Evolutionary conservation across 1,284 basidiomycete genomes (phyloP).

Genomic region (Leccinum cinnamomeum): DNA sequence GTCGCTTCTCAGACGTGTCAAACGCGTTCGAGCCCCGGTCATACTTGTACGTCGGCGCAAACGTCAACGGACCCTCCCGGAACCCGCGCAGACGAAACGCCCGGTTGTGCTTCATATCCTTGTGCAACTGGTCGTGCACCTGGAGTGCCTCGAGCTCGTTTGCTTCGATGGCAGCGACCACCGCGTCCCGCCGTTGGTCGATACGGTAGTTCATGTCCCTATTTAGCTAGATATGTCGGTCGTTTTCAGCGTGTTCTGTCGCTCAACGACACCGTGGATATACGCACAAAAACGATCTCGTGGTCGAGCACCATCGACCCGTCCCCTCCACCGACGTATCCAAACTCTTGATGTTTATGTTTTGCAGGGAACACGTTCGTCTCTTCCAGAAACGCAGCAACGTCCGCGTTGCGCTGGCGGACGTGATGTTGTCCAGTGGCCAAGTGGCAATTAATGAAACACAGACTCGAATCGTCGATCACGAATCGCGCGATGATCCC

Average conservation of each 20-base stretch:
- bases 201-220: conserved; percentile 94
- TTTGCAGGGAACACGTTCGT: conserved; percentile 62
- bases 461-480: conserved; percentile 88
- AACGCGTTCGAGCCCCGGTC: conserved; percentile 77
- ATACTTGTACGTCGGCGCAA: conserved; percentile 96
- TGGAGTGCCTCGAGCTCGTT: conserved; percentile 68
- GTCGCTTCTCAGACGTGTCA: conserved; percentile 86
- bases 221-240: conserved; percentile 50
- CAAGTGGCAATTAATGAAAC: conserved; percentile 95
- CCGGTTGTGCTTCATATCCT: conserved; percentile 85
- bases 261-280: neutral
- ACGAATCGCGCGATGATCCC: conserved; percentile 90
- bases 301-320: conserved; percentile 95
- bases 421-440: conserved; percentile 90
- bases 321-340: conserved; percentile 89
- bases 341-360: conserved; percentile 44
- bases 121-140: conserved; percentile 84
- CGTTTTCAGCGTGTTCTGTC: neutral
- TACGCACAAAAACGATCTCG: conserved; percentile 86
- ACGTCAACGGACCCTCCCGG: conserved; percentile 78
- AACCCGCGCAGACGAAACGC: conserved; percentile 85
- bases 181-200: conserved; percentile 83
- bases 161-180: conserved; percentile 65
- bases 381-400: conserved; percentile 84
- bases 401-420: conserved; percentile 82